Evolutionary conservation across 345 rosid genomes (phyloP).

Genomic region (Garcia nutans): DNA sequence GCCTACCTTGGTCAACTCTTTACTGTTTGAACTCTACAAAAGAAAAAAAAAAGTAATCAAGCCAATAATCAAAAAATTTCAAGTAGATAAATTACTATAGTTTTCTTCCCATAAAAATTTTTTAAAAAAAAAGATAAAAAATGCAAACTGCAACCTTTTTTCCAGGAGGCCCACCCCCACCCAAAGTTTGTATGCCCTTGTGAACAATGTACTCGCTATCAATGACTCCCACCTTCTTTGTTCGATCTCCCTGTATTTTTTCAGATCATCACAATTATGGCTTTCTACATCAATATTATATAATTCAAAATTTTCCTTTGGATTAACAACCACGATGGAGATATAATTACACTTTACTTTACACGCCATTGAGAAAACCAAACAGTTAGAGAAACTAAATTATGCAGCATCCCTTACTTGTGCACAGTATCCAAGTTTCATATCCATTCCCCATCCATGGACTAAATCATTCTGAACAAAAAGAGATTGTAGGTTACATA

Average conservation of each 20-base stretch:
- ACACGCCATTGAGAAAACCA: background rate
- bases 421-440: constrained; percentile 96
- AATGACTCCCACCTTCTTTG: constrained; percentile 79
- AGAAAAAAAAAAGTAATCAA: background rate
- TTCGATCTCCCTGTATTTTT: constrained; percentile 72
- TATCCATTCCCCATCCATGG: constrained; percentile 99
- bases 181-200: constrained; percentile 83
- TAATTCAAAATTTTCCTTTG: too few species aligned
- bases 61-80: background rate
- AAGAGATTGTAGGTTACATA: background rate
- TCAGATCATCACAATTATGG: background rate
- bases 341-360: background rate
- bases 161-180: constrained; percentile 50
- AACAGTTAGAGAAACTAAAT: constrained; percentile 6
- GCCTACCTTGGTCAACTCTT: constrained; percentile 21
- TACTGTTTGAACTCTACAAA: background rate
- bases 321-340: background rate
- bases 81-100: background rate
- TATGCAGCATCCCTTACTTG: constrained; percentile 48
- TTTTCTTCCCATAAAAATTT: background rate
- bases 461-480: constrained; percentile 82
- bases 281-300: background rate
- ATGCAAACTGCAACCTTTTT: constrained; percentile 21
- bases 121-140: background rate
- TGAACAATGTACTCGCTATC: constrained; percentile 89